Percentiles rank a stretch among this genome's conserved stretches.
These are phyloP conservation scores for Alternaria ventricosa DNA, from an alignment of 2,329 filamentous ascomycete genomes.

Conservation along the genomic window DNA sequence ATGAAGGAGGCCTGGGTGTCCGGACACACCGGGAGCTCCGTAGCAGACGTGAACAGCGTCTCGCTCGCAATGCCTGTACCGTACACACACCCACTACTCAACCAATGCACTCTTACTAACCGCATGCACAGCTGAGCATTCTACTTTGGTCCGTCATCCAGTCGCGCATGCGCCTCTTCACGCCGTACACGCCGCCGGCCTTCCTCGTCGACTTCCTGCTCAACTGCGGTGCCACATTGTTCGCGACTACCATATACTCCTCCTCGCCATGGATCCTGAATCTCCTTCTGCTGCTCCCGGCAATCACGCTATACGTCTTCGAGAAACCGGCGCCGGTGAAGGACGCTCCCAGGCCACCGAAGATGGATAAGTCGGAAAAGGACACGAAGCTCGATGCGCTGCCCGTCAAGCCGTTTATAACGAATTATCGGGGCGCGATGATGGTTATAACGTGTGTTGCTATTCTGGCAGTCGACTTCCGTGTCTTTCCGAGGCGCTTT, in stretches of 20 bases:
- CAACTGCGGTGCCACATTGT: conserved; percentile 81
- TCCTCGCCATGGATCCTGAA: conserved; percentile 75
- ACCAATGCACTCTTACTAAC: conserved; percentile 30
- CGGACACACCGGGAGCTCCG: conserved; percentile 80
- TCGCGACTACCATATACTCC: conserved; percentile 86
- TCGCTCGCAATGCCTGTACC: conserved; percentile 82
- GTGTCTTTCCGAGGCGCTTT: conserved; percentile 89
- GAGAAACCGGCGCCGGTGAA: conserved; percentile 27
- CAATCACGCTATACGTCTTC: conserved; percentile 65
- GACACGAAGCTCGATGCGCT: conserved; percentile 58
- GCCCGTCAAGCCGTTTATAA: conserved; percentile 89
- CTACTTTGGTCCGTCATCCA: conserved; percentile 91
- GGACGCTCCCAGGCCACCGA: conserved; percentile 27
- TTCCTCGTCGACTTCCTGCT: conserved; percentile 84
- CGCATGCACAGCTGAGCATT: conserved; percentile 69
- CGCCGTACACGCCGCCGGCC: conserved; percentile 70
- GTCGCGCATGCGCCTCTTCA: conserved; percentile 82
- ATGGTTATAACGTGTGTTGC: conserved; percentile 87
- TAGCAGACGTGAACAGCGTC: conserved; percentile 86
- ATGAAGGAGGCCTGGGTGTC: conserved; percentile 96
- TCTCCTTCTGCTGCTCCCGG: conserved; percentile 74
- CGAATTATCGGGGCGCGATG: conserved; percentile 89
- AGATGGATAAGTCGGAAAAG: conserved; percentile 25
- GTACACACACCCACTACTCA: conserved; percentile 29
- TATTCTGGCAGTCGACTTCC: conserved; percentile 97